Evolutionary conservation across 345 rosid genomes (phyloP).

Genomic region (Geranium brycei): DNA sequence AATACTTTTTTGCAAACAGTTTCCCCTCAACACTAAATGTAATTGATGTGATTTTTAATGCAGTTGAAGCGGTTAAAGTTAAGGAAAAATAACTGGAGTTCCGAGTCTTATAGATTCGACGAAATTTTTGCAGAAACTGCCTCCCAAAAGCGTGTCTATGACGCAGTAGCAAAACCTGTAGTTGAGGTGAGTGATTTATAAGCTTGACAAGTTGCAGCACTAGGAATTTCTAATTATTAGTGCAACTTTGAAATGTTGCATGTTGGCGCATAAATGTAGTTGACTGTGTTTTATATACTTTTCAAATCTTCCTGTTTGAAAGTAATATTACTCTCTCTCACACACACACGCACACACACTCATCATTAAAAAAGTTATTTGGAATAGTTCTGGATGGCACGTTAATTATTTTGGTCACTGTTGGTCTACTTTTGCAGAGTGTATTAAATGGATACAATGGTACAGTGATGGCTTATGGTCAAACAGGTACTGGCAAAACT

Average conservation of each 20-base stretch:
- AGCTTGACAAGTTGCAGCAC: not conserved
- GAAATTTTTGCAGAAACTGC: constrained; percentile 69
- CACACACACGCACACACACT: not conserved
- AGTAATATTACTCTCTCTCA: too few relatives aligned
- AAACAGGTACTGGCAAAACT: constrained; percentile 91
- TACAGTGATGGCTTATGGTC: constrained; percentile 96
- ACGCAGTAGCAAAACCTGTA: constrained; percentile 82
- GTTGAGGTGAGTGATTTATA: constrained; percentile 50
- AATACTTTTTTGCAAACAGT: not conserved
- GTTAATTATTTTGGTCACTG: constrained; percentile 7
- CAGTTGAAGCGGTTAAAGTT: constrained; percentile 74
- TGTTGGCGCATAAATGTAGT: not conserved
- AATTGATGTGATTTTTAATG: constrained; percentile 5
- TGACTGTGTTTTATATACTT: not conserved
- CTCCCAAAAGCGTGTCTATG: constrained; percentile 86
- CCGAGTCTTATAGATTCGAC: constrained; percentile 76
- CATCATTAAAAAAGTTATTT: not conserved
- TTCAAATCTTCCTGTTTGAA: not conserved
- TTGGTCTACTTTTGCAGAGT: constrained; percentile 42
- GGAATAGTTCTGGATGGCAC: constrained; percentile 7
- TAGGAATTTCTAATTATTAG: not conserved
- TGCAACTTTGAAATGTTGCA: not conserved
- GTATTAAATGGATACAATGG: constrained; percentile 90
- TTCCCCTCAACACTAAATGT: not conserved
- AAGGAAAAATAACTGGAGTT: constrained; percentile 79